Conservation (phyloP, 495 filamentous ascomycete genomes). For the Aspergillus asperescens region DNA sequence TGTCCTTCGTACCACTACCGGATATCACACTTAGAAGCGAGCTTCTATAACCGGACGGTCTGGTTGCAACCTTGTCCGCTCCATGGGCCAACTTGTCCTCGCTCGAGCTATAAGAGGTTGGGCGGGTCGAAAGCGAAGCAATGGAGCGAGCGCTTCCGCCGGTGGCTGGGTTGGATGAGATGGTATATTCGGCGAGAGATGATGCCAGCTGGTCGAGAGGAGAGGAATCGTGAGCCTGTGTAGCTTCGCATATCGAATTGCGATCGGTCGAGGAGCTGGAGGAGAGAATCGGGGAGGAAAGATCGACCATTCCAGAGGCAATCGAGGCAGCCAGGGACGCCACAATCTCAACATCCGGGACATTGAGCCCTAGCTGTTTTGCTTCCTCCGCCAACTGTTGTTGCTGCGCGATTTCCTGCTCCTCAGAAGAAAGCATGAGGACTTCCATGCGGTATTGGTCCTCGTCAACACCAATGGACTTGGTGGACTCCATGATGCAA, state of each 20-base stretch:
- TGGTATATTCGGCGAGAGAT: conserved; percentile 36
- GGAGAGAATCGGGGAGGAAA: conserved; percentile 34
- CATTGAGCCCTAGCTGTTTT: conserved; percentile 34
- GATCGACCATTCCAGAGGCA: conserved; percentile 35
- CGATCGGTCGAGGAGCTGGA: conserved; percentile 38
- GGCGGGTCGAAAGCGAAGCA: conserved; percentile 38
- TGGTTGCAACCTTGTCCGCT: background rate
- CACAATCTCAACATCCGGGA: conserved; percentile 35
- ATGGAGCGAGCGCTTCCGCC: conserved; percentile 39
- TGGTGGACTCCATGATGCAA: conserved; percentile 18
- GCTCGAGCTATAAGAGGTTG: conserved; percentile 41
- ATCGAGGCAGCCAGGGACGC: conserved; percentile 39
- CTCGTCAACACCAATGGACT: conserved; percentile 26
- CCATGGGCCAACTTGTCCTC: conserved; percentile 26
- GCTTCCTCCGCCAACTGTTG: conserved; percentile 38
- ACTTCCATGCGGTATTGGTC: conserved; percentile 38
- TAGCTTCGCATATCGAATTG: conserved; percentile 31
- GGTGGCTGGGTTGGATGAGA: conserved; percentile 32
- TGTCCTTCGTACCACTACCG: conserved; percentile 27
- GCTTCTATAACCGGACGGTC: conserved; percentile 18
- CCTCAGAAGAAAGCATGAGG: conserved; percentile 30
- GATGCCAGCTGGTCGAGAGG: conserved; percentile 29
- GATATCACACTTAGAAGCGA: conserved; percentile 34
- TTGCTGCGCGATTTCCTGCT: conserved; percentile 33
- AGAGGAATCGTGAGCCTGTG: conserved; percentile 26